These are phyloP conservation scores for Phytophthora pinifolia DNA, from an alignment of 352 stramenopile species.

Conservation along the genomic window DNA sequence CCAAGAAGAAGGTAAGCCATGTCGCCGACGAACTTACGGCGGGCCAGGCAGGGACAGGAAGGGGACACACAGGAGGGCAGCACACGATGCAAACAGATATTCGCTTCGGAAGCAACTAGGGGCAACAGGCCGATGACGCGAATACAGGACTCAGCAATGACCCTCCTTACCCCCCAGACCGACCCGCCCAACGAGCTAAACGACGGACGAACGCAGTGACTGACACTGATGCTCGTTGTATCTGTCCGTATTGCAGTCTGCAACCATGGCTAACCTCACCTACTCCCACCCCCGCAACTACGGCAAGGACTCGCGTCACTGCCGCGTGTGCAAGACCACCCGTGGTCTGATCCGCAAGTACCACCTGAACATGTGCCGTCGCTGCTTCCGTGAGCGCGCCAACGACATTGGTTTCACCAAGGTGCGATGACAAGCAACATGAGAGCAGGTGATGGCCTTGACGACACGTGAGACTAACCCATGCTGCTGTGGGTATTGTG, in stretches of 20 bases:
- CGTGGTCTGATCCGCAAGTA: slow-evolving; percentile 96
- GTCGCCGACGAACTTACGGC: slow-evolving; percentile 6
- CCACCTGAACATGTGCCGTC: slow-evolving; percentile 95
- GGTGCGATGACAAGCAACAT: slow-evolving; percentile 40
- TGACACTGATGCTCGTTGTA: slow-evolving; percentile 22
- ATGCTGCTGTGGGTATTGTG: not conserved
- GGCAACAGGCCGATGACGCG: too few species aligned
- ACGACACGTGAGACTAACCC: not conserved
- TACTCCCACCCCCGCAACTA: slow-evolving; percentile 88
- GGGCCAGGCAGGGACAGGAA: not conserved
- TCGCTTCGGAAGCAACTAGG: too few species aligned
- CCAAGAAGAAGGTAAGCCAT: slow-evolving; percentile 73
- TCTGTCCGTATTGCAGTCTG: slow-evolving; percentile 31
- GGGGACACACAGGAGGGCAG: slow-evolving; percentile 3
- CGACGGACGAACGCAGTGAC: slow-evolving; percentile 11
- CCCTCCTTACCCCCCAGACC: not conserved
- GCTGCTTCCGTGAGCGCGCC: slow-evolving; percentile 95
- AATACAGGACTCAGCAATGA: too few species aligned
- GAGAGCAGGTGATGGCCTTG: not conserved
- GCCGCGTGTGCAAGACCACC: slow-evolving; percentile 90
- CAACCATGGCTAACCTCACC: slow-evolving; percentile 90
- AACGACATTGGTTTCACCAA: slow-evolving; percentile 96
- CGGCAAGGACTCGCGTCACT: slow-evolving; percentile 90
- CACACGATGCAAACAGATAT: not conserved
- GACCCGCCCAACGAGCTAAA: not conserved